These are phyloP conservation scores for Polytrichum formosum DNA, from an alignment of 225 moss, liverwort and hornwort genomes.

Conservation along the genomic window DNA sequence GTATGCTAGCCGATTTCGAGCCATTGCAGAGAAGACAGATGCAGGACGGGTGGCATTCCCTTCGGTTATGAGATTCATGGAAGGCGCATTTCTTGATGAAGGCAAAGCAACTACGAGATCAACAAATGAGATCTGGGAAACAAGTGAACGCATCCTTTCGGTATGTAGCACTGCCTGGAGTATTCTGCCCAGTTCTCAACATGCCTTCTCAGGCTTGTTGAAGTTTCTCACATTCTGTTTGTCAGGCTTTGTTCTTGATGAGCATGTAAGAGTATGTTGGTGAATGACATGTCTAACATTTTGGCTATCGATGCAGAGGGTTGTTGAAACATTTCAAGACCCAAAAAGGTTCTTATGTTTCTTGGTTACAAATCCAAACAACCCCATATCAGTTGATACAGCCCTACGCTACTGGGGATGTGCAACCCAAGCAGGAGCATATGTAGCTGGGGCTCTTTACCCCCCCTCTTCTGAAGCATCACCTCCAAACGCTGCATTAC, in stretches of 20 bases:
- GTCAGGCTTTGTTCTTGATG: too few species aligned
- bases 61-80: constrained; percentile 67
- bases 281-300: neutral
- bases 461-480: constrained; percentile 17
- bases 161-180: constrained; percentile 19
- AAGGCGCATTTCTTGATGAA: constrained; percentile 64
- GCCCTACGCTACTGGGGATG: constrained; percentile 98
- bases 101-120: constrained; percentile 55
- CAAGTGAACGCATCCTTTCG: constrained; percentile 58
- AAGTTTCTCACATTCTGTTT: too few species aligned
- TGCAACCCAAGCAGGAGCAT: constrained; percentile 79
- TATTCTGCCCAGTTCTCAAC: neutral
- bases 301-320: constrained; percentile 44
- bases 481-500: constrained; percentile 30
- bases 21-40: constrained; percentile 92
- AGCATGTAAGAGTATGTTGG: neutral
- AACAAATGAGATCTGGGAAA: constrained; percentile 85
- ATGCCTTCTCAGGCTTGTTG: too few species aligned
- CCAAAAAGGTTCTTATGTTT: constrained; percentile 75
- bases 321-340: constrained; percentile 66
- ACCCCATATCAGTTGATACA: constrained; percentile 61
- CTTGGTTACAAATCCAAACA: constrained; percentile 62
- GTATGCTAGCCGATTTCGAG: constrained; percentile 81
- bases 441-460: constrained; percentile 70
- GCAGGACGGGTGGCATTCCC: constrained; percentile 91